These are phyloP conservation scores for Penium margaritaceum DNA, from an alignment of 139 green algal species.

Conservation along the genomic window DNA sequence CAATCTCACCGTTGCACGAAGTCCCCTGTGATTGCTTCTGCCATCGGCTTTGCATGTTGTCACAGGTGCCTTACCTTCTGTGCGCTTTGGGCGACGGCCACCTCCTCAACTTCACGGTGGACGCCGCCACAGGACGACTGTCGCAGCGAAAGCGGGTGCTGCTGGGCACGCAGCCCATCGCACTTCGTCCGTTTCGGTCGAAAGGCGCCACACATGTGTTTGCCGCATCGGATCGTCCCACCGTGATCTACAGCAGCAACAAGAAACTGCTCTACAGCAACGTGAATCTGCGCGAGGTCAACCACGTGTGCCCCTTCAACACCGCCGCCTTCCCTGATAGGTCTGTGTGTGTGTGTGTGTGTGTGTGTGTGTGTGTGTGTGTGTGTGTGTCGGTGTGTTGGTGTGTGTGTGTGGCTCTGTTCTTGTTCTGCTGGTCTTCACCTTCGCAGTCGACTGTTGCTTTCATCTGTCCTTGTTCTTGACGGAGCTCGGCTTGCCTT, in stretches of 20 bases:
- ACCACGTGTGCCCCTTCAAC: conserved; percentile 55
- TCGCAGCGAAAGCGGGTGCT: conserved; percentile 70
- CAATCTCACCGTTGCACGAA: no score
- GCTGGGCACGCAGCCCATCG: conserved; percentile 86
- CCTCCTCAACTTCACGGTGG: conserved; percentile 50
- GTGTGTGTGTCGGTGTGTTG: background rate
- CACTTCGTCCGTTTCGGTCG: conserved; percentile 63
- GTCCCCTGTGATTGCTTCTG: no score
- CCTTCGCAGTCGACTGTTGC: no score
- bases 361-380: background rate
- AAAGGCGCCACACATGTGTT: conserved; percentile 71
- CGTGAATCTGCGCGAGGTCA: conserved; percentile 85
- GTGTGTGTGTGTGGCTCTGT: background rate
- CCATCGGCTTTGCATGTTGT: no score
- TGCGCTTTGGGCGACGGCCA: conserved; percentile 71
- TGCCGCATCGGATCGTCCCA: conserved; percentile 85
- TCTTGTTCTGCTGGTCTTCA: no score
- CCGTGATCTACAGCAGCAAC: conserved; percentile 82
- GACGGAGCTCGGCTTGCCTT: no score
- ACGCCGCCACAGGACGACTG: conserved; percentile 41
- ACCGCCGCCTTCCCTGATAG: conserved; percentile 49
- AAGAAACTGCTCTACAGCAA: conserved; percentile 92
- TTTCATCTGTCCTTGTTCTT: no score
- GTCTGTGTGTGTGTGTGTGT: background rate
- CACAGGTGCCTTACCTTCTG: conserved; percentile 66